Evolutionary conservation across 2,329 filamentous ascomycete species (phyloP).

Genomic region (Fusarium tanahbumbuense): DNA sequence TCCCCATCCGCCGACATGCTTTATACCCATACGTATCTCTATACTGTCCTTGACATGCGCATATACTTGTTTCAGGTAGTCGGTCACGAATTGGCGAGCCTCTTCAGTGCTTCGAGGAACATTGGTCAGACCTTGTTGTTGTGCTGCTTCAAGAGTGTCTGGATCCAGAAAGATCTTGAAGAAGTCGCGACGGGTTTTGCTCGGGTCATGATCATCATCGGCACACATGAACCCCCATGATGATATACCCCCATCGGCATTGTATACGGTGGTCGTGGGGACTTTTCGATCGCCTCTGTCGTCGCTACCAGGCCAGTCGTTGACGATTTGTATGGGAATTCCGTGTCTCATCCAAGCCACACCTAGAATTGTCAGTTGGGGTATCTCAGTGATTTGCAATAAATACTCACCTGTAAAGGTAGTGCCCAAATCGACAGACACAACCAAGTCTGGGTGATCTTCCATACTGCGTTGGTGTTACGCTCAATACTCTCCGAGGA

Average conservation of each 20-base stretch:
- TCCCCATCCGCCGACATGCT: constrained; percentile 56
- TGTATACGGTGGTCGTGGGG: constrained; percentile 63
- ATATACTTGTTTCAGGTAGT: constrained; percentile 63
- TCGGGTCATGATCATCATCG: constrained; percentile 52
- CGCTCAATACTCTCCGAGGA: not conserved
- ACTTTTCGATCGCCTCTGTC: constrained; percentile 67
- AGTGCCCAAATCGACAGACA: constrained; percentile 59
- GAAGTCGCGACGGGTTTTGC: constrained; percentile 58
- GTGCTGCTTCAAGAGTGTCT: constrained; percentile 56
- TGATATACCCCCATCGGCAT: constrained; percentile 54
- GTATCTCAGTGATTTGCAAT: not conserved
- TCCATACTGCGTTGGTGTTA: constrained; percentile 25
- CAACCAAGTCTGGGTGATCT: constrained; percentile 52
- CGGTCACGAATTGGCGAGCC: constrained; percentile 60
- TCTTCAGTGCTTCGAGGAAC: constrained; percentile 56
- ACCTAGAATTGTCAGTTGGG: constrained; percentile 38
- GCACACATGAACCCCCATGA: constrained; percentile 67
- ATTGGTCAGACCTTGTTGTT: constrained; percentile 57
- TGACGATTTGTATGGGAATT: constrained; percentile 58
- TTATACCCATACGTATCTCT: constrained; percentile 54
- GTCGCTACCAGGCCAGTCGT: constrained; percentile 66
- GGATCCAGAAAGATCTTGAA: constrained; percentile 68
- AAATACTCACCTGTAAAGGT: constrained; percentile 56
- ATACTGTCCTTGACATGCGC: constrained; percentile 60
- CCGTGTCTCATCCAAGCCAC: constrained; percentile 55